Evolutionary conservation across 163 green algal species (phyloP).

Genomic region (Chlorella variabilis): DNA sequence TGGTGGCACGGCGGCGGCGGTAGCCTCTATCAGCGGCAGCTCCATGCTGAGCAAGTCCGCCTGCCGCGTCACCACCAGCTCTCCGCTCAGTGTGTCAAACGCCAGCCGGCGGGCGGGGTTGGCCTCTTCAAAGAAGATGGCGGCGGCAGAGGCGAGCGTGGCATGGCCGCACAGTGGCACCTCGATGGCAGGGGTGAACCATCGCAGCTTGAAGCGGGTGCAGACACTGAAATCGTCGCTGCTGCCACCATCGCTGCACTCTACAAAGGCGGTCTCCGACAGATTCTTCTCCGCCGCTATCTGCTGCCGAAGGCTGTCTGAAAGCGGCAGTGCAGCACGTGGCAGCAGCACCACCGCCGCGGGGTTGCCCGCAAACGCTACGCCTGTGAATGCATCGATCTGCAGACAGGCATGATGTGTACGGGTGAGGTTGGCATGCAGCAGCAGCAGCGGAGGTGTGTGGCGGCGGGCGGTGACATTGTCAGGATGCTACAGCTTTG

Average conservation of each 20-base stretch:
- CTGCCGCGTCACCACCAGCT: slow-evolving; percentile 52
- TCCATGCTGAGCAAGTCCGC: slow-evolving; percentile 41
- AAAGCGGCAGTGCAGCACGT: not conserved
- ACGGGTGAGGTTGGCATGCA: no score
- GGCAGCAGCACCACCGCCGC: slow-evolving; percentile 42
- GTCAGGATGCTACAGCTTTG: no score
- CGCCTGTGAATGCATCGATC: slow-evolving; percentile 71
- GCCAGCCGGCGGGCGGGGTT: slow-evolving; percentile 28
- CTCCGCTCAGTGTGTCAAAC: slow-evolving; percentile 65
- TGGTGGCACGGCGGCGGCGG: slow-evolving; percentile 34
- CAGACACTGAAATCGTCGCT: slow-evolving; percentile 12
- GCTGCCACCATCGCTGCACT: slow-evolving; percentile 6
- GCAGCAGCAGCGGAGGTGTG: not conserved
- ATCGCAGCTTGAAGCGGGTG: slow-evolving; percentile 72
- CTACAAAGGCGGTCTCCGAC: slow-evolving; percentile 79
- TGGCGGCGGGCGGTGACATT: no score
- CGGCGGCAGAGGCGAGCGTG: slow-evolving; percentile 73
- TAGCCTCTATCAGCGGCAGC: slow-evolving; percentile 37
- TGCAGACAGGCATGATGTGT: slow-evolving; percentile 10
- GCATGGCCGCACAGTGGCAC: slow-evolving; percentile 80
- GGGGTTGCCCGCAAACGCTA: slow-evolving; percentile 56
- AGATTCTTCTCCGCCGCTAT: slow-evolving; percentile 84
- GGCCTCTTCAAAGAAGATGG: slow-evolving; percentile 52
- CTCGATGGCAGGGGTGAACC: slow-evolving; percentile 84
- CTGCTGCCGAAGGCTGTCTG: slow-evolving; percentile 53